Conservation (phyloP, 768 basidiomycete species). For the Botryobasidium botryosum region DNA sequence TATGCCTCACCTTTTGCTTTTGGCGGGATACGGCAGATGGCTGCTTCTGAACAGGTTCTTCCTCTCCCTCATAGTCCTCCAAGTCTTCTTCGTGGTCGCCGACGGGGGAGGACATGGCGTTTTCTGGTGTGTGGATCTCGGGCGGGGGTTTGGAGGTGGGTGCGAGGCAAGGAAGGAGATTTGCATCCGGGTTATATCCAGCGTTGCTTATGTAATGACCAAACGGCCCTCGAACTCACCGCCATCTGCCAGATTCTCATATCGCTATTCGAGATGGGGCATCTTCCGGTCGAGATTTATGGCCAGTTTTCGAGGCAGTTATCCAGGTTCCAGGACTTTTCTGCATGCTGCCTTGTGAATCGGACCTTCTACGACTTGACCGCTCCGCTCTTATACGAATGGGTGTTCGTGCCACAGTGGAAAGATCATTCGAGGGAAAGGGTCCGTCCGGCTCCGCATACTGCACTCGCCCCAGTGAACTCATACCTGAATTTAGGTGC, state of each 20-base stretch:
- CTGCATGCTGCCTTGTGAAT: conserved; percentile 38
- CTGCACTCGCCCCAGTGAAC: background rate
- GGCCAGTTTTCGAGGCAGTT: conserved; percentile 37
- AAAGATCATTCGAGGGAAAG: conserved; percentile 44
- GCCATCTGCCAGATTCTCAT: background rate
- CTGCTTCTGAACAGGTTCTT: too few species aligned
- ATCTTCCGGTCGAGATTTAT: conserved; percentile 49
- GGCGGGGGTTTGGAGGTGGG: too few species aligned
- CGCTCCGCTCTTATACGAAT: conserved; percentile 35
- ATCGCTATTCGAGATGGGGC: background rate
- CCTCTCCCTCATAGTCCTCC: too few species aligned
- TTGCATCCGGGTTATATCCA: background rate
- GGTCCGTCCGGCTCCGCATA: conserved; percentile 21
- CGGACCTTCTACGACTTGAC: conserved; percentile 37
- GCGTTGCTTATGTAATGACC: background rate
- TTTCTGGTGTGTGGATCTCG: too few species aligned
- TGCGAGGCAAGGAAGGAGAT: background rate
- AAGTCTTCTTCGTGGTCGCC: too few species aligned
- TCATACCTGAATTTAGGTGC: conserved; percentile 29
- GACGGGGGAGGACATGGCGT: too few species aligned
- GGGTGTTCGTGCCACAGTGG: conserved; percentile 52
- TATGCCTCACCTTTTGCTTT: too few species aligned
- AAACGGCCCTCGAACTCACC: background rate
- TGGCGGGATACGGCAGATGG: too few species aligned
- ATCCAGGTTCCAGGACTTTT: conserved; percentile 35